Conservation (phyloP, 2,329 filamentous ascomycete genomes). For the Neonectria faginata region DNA sequence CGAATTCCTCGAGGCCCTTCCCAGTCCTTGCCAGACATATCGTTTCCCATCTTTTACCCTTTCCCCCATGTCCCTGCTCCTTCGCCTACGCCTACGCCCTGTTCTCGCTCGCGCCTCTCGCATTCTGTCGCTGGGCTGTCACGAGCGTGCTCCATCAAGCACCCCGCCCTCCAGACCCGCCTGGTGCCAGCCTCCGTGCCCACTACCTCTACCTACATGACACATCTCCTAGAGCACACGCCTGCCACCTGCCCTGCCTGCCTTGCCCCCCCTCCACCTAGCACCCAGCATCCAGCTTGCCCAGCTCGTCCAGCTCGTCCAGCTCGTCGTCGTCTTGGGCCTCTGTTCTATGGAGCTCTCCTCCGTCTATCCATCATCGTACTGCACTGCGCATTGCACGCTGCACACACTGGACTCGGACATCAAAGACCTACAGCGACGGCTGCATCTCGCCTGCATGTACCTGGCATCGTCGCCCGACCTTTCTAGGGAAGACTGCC, state of each 20-base stretch:
- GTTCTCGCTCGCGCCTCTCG: constrained; percentile 26
- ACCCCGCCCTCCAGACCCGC: constrained; percentile 50
- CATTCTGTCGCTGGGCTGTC: constrained; percentile 46
- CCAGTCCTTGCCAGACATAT: background rate
- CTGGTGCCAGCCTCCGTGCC: constrained; percentile 45
- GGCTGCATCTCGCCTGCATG: constrained; percentile 38
- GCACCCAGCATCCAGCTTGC: constrained; percentile 25
- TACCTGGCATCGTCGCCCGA: constrained; percentile 44
- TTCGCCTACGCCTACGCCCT: constrained; percentile 13
- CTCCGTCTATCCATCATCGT: constrained; percentile 25
- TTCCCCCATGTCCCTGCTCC: constrained; percentile 5
- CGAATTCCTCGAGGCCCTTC: constrained; percentile 9
- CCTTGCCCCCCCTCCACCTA: constrained; percentile 2
- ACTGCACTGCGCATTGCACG: constrained; percentile 14
- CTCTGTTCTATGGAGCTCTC: constrained; percentile 34
- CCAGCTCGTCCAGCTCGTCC: constrained; percentile 31
- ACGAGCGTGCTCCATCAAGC: constrained; percentile 49
- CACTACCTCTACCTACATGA: constrained; percentile 29
- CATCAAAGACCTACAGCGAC: constrained; percentile 34
- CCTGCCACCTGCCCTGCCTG: constrained; percentile 35
- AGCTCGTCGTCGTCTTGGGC: constrained; percentile 22
- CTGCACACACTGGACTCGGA: constrained; percentile 26
- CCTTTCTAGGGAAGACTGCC: constrained; percentile 27
- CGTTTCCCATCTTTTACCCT: constrained; percentile 5
- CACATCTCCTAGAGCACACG: constrained; percentile 41